Evolutionary conservation across 352 stramenopile genomes (phyloP).

Genomic region (Globisporangium polare): DNA sequence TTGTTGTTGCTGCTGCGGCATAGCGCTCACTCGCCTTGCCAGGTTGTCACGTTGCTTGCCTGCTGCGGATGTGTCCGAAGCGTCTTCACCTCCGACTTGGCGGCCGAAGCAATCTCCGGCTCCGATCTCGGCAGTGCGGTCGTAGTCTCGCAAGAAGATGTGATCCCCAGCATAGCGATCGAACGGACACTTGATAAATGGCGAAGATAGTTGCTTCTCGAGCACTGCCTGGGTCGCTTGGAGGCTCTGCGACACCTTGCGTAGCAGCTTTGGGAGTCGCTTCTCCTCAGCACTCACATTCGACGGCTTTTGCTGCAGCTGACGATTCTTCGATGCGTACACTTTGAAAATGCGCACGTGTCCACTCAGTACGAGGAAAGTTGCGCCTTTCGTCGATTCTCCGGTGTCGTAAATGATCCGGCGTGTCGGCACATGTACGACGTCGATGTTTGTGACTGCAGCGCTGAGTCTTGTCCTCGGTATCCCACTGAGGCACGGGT

Average conservation of each 20-base stretch:
- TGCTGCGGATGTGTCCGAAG: not conserved
- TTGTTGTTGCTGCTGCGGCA: not conserved
- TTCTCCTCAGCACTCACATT: conserved; percentile 7
- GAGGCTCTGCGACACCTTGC: conserved; percentile 1
- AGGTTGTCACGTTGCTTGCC: not conserved
- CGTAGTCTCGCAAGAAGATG: conserved; percentile 33
- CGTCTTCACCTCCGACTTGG: conserved; percentile 5
- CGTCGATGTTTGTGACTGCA: conserved; percentile 11
- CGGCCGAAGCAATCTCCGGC: conserved; percentile 25
- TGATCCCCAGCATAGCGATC: conserved; percentile 25
- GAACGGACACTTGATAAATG: conserved; percentile 9
- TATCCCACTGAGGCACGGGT: conserved; percentile 20
- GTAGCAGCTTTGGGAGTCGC: conserved; percentile 6
- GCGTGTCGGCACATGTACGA: conserved; percentile 18
- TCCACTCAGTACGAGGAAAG: conserved; percentile 22
- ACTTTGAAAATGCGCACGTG: conserved; percentile 16
- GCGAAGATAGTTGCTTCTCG: conserved; percentile 1
- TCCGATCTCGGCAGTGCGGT: conserved; percentile 19
- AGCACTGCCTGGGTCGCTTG: conserved; percentile 3
- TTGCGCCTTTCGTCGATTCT: conserved; percentile 15
- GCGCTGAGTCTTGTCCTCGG: conserved; percentile 16
- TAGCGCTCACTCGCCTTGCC: not conserved
- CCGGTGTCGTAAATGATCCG: conserved; percentile 26
- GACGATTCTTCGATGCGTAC: conserved; percentile 7
- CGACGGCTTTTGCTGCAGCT: not conserved